A percentile compares a stretch with the other conserved stretches of the same genome.
Evolutionary conservation across 495 filamentous ascomycete genomes (phyloP).

Genomic region (Jackrogersella minutella): DNA sequence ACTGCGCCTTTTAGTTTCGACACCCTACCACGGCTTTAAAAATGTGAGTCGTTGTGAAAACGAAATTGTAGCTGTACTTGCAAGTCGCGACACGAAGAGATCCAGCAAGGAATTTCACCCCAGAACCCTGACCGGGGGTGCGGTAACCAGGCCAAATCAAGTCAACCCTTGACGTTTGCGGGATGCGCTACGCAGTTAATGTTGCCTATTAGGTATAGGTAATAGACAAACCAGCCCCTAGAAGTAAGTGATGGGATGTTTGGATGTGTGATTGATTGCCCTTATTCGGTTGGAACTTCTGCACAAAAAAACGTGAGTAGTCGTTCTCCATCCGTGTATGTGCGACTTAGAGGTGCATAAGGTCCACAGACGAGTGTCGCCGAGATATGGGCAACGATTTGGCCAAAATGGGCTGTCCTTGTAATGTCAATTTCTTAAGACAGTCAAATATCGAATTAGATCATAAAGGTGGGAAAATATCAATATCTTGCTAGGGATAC

Average conservation of each 20-base stretch:
- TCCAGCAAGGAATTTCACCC: slow-evolving; percentile 32
- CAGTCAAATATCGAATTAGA: neutral
- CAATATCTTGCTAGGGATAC: slow-evolving; percentile 16
- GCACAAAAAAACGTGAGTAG: slow-evolving; percentile 17
- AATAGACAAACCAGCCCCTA: slow-evolving; percentile 29
- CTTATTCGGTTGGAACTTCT: slow-evolving; percentile 22
- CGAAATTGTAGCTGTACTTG: slow-evolving; percentile 41
- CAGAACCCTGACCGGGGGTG: slow-evolving; percentile 30
- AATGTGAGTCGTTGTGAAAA: slow-evolving; percentile 4
- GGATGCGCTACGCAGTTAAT: slow-evolving; percentile 36
- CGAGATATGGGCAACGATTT: neutral
- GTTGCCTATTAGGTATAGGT: slow-evolving; percentile 30
- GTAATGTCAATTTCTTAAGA: neutral
- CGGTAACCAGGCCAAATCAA: slow-evolving; percentile 34
- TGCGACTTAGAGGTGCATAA: slow-evolving; percentile 18
- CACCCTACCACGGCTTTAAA: slow-evolving; percentile 17
- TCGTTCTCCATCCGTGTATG: slow-evolving; percentile 24
- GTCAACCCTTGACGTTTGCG: slow-evolving; percentile 34
- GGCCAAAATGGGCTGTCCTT: neutral
- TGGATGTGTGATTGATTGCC: slow-evolving; percentile 34
- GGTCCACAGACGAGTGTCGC: slow-evolving; percentile 6
- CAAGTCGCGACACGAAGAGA: slow-evolving; percentile 30
- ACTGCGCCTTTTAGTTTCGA: slow-evolving; percentile 26
- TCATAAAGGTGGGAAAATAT: slow-evolving; percentile 19
- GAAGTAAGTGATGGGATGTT: slow-evolving; percentile 14